Conservation (phyloP, 2,329 filamentous ascomycete species). For the Sclerotinia subarctica region DNA sequence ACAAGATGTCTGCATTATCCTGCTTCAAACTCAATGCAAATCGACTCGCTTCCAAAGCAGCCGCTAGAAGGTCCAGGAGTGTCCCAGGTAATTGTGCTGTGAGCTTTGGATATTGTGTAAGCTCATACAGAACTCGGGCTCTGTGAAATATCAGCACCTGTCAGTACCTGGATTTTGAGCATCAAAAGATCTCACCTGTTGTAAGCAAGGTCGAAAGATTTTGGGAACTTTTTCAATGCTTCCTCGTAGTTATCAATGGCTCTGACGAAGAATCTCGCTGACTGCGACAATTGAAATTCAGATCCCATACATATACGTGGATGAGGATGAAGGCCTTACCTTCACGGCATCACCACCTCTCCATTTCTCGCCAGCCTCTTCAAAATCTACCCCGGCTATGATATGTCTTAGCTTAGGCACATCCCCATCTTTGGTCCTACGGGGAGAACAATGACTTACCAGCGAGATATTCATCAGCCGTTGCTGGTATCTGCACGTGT, state of each 20-base stretch:
- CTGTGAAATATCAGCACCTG: conserved; percentile 40
- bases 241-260: conserved; percentile 65
- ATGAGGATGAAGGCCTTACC: conserved; percentile 24
- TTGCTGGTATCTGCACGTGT: conserved; percentile 48
- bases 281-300: conserved; percentile 30
- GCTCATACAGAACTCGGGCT: conserved; percentile 66
- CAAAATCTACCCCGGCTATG: conserved; percentile 61
- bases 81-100: conserved; percentile 55
- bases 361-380: conserved; percentile 74
- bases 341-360: conserved; percentile 67
- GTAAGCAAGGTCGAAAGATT: conserved; percentile 68
- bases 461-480: conserved; percentile 66
- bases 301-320: background rate
- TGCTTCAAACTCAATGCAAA: conserved; percentile 57
- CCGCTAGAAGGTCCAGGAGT: conserved; percentile 52
- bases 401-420: conserved; percentile 19
- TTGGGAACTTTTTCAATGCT: conserved; percentile 58
- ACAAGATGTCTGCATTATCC: conserved; percentile 64
- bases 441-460: conserved; percentile 40
- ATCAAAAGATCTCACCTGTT: conserved; percentile 56
- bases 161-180: background rate
- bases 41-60: conserved; percentile 61
- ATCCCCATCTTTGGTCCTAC: background rate
- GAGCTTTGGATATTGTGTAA: conserved; percentile 64
- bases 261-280: conserved; percentile 53